These are phyloP conservation scores for Populus alba DNA, from an alignment of 345 rosid species.

Conservation along the genomic window DNA sequence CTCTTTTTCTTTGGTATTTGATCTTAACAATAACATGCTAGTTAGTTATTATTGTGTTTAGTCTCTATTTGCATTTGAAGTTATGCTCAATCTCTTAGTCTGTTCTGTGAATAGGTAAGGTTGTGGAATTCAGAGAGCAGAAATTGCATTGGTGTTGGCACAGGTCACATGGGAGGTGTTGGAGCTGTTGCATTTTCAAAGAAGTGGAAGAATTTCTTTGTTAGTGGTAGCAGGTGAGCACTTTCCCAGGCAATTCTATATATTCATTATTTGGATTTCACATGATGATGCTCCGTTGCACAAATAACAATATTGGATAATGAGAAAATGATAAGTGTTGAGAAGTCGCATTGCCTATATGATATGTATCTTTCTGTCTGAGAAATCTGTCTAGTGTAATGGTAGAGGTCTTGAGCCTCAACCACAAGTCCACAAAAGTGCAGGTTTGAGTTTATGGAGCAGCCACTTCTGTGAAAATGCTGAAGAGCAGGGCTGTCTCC, in stretches of 20 bases:
- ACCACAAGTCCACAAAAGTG: background rate
- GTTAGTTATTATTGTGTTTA: background rate
- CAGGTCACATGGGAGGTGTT: constrained; percentile 86
- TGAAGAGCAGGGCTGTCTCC: background rate
- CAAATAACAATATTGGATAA: background rate
- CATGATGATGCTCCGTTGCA: background rate
- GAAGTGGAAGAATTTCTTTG: constrained; percentile 61
- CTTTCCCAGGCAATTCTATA: background rate
- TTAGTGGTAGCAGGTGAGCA: constrained; percentile 88
- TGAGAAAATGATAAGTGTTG: background rate
- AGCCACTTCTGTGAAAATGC: background rate
- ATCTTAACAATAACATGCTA: background rate
- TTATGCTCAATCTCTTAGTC: background rate
- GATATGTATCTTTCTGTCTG: background rate
- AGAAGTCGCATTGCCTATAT: background rate
- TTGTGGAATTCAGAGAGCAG: constrained; percentile 71
- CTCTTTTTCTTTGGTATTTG: background rate
- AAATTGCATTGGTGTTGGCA: constrained; percentile 81
- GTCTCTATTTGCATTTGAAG: constrained; percentile 2
- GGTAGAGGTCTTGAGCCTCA: background rate
- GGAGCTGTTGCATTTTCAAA: constrained; percentile 90
- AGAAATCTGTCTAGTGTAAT: background rate
- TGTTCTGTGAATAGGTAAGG: constrained; percentile 58
- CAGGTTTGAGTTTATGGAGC: background rate
- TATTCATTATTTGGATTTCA: background rate